phyloP scores from a whole-genome alignment of 768 basidiomycete species.

The Suillus discolor region DNA sequence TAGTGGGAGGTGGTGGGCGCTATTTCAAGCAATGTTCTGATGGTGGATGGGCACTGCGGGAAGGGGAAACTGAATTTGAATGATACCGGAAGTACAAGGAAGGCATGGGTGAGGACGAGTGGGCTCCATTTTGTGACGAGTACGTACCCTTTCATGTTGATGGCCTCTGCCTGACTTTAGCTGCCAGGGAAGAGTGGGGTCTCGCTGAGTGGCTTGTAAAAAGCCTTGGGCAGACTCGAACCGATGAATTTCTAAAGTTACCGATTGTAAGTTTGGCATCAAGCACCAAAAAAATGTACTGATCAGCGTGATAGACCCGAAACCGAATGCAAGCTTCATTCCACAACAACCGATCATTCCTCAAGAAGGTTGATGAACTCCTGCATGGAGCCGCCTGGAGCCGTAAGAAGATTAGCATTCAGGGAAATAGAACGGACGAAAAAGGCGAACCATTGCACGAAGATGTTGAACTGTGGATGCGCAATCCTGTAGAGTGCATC shows the following conservation, averaged over 20 bases:
- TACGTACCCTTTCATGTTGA: neutral
- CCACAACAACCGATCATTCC: conserved; percentile 24
- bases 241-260: conserved; percentile 9
- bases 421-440: conserved; percentile 20
- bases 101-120: neutral
- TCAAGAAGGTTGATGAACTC: conserved; percentile 26
- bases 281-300: conserved; percentile 10
- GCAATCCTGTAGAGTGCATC: too few relatives aligned
- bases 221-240: conserved; percentile 30
- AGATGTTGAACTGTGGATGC: conserved; percentile 28
- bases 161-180: neutral
- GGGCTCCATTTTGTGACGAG: conserved; percentile 27
- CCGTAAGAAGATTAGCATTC: conserved; percentile 22
- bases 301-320: neutral
- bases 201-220: conserved; percentile 35
- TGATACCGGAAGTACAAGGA: neutral
- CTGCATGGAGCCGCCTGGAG: conserved; percentile 22
- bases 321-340: conserved; percentile 21
- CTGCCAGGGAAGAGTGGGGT: conserved; percentile 33
- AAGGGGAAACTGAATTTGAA: neutral
- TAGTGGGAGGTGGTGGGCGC: too few relatives aligned
- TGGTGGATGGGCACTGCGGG: neutral
- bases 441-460: conserved; percentile 14
- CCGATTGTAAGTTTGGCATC: neutral
- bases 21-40: neutral